Evolutionary conservation across 352 stramenopile species (phyloP).

Genomic region (Phytophthora hibernalis): DNA sequence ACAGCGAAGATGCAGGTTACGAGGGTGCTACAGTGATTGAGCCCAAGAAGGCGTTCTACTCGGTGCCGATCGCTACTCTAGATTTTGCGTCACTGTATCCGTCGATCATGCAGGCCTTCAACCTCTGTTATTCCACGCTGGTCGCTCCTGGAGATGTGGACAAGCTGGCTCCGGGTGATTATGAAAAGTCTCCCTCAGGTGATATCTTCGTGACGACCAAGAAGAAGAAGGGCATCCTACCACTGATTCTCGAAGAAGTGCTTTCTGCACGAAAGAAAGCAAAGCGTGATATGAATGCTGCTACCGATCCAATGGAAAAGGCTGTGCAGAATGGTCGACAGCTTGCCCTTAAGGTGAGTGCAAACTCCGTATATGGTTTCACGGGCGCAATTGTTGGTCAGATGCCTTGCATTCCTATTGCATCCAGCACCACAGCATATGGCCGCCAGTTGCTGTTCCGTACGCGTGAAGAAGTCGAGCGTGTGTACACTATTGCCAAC

Average conservation of each 20-base stretch:
- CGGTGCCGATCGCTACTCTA: slow-evolving; percentile 98
- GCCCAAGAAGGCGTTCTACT: slow-evolving; percentile 99
- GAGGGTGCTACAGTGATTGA: slow-evolving; percentile 99
- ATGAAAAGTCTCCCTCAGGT: slow-evolving; percentile 95
- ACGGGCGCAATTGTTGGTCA: slow-evolving; percentile 98
- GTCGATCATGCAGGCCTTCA: slow-evolving; percentile 99
- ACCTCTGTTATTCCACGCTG: slow-evolving; percentile 99
- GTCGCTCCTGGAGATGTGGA: slow-evolving; percentile 78
- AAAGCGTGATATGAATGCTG: slow-evolving; percentile 99
- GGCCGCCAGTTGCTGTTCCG: slow-evolving; percentile 97
- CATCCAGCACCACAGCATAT: slow-evolving; percentile 98
- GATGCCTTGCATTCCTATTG: slow-evolving; percentile 98
- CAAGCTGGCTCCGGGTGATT: slow-evolving; percentile 74
- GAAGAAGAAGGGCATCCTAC: slow-evolving; percentile 98
- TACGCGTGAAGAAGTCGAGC: slow-evolving; percentile 97
- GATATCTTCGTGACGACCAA: slow-evolving; percentile 96
- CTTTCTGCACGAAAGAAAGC: slow-evolving; percentile 96
- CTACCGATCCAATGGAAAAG: slow-evolving; percentile 98
- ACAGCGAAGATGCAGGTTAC: slow-evolving; percentile 91
- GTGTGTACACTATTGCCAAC: slow-evolving; percentile 94
- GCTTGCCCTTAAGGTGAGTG: slow-evolving; percentile 96
- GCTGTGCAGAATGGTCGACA: slow-evolving; percentile 99
- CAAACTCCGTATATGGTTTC: slow-evolving; percentile 99
- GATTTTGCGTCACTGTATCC: slow-evolving; percentile 99
- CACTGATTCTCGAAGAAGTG: slow-evolving; percentile 99